Conservation (phyloP, 352 stramenopile species). For the Pythium coloratum region DNA sequence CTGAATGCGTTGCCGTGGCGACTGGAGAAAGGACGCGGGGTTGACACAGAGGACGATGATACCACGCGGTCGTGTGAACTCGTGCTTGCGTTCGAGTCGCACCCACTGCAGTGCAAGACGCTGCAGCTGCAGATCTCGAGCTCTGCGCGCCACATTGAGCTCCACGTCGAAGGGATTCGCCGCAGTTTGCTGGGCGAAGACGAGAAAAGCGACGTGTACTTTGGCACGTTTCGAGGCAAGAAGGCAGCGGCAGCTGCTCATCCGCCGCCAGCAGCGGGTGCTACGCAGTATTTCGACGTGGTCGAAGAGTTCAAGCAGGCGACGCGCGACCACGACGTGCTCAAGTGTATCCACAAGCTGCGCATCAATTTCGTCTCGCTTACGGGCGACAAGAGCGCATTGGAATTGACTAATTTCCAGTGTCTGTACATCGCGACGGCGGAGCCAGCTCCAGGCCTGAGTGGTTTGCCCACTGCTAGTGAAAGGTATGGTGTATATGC, state of each 20-base stretch:
- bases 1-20: conserved; percentile 23
- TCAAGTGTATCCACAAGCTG: conserved; percentile 50
- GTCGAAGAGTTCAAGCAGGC: conserved; percentile 46
- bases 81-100: conserved; percentile 34
- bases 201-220: conserved; percentile 63
- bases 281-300: conserved; percentile 44
- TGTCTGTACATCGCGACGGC: conserved; percentile 38
- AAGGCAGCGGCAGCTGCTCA: conserved; percentile 7
- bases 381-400: conserved; percentile 47
- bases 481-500: not conserved
- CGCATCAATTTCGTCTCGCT: conserved; percentile 78
- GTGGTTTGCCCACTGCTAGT: not conserved
- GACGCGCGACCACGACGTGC: conserved; percentile 47
- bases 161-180: conserved; percentile 51
- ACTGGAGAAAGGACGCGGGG: not conserved
- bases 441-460: not conserved
- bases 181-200: conserved; percentile 61
- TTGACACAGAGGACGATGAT: not conserved
- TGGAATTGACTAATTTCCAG: conserved; percentile 42
- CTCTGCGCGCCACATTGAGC: conserved; percentile 73
- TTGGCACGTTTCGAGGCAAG: conserved; percentile 66
- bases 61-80: conserved; percentile 41
- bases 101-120: conserved; percentile 43
- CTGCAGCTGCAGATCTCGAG: conserved; percentile 52
- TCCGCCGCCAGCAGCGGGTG: not conserved